phyloP scores from a whole-genome alignment of 2,329 filamentous ascomycete species.

The Epichloe amarillans region DNA sequence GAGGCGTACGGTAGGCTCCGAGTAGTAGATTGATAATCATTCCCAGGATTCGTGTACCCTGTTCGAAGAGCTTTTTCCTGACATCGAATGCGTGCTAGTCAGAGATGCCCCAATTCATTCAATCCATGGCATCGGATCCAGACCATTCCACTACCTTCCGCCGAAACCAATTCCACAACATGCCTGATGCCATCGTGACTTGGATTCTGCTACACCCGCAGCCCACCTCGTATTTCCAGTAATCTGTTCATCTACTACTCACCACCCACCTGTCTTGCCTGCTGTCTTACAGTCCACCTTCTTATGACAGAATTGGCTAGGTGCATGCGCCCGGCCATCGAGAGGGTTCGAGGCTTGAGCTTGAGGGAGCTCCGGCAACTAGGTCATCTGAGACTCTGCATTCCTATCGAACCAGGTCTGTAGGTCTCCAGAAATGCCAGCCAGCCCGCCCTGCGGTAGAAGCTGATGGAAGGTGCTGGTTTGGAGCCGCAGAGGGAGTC shows the following conservation, averaged over 20 bases:
- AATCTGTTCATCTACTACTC: no score
- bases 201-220: neutral
- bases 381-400: no score
- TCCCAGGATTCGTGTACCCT: neutral
- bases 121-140: neutral
- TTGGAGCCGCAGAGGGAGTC: no score
- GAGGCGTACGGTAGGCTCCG: slow-evolving; percentile 41
- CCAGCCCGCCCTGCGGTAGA: no score
- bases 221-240: neutral
- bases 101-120: slow-evolving; percentile 1
- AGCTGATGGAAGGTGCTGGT: no score
- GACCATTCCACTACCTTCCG: neutral
- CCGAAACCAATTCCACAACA: neutral
- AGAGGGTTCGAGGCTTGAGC: neutral
- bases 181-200: neutral
- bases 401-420: no score
- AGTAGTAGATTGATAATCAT: slow-evolving; percentile 33
- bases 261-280: no score
- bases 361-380: neutral
- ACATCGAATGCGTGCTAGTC: neutral
- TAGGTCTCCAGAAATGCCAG: no score
- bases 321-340: neutral
- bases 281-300: no score
- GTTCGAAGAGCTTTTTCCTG: neutral
- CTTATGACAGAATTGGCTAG: no score